Percentiles rank a stretch among this genome's conserved stretches.
Conservation (phyloP, 208 protist species). For the Trypanosomatidae sp. region DNA sequence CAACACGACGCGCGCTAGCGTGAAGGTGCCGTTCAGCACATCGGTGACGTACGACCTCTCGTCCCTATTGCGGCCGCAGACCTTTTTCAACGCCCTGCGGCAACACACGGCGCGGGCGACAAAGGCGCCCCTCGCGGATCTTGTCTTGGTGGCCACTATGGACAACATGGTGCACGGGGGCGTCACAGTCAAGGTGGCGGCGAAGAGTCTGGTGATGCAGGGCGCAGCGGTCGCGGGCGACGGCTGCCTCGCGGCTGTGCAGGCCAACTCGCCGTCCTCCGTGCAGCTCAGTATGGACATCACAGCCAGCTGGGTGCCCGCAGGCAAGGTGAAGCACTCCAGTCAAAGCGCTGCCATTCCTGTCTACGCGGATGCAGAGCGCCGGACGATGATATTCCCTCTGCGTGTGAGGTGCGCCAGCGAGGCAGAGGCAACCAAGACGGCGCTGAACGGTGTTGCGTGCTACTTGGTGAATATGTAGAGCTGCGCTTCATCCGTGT, state of each 20-base stretch:
- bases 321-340: constrained; percentile 17
- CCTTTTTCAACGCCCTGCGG: constrained; percentile 95
- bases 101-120: constrained; percentile 90
- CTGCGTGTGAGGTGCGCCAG: constrained; percentile 43
- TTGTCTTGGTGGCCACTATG: constrained; percentile 59
- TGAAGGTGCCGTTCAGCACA: constrained; percentile 43
- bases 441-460: constrained; percentile 69
- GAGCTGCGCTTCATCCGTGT: not conserved
- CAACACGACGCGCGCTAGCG: constrained; percentile 21
- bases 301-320: constrained; percentile 56
- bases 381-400: constrained; percentile 49
- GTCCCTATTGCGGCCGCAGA: constrained; percentile 90
- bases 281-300: constrained; percentile 50
- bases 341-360: constrained; percentile 41
- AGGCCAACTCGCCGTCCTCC: constrained; percentile 69
- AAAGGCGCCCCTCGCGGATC: constrained; percentile 72
- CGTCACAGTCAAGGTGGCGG: constrained; percentile 50
- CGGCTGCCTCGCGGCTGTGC: constrained; percentile 34
- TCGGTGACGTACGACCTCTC: constrained; percentile 73
- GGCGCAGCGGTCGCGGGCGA: constrained; percentile 54
- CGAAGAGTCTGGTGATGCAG: constrained; percentile 68
- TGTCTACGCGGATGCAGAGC: constrained; percentile 71
- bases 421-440: constrained; percentile 25
- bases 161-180: constrained; percentile 9
- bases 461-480: constrained; percentile 55